These are phyloP conservation scores for Angophora floribunda DNA, from an alignment of 345 rosid genomes.

Conservation along the genomic window DNA sequence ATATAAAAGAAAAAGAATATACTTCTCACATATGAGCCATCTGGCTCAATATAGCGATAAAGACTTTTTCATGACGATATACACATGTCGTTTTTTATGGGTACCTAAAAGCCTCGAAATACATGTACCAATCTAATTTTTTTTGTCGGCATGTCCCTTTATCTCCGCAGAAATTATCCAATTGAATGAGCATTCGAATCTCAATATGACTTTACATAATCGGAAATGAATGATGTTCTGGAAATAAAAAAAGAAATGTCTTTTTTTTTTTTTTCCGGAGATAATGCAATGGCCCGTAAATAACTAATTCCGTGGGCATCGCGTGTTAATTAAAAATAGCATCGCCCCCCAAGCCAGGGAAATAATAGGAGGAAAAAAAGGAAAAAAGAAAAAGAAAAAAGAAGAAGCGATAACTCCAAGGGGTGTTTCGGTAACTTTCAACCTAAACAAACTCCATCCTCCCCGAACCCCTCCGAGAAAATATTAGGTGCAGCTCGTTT, in stretches of 20 bases:
- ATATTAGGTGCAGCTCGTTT: too few relatives aligned
- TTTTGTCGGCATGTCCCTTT: not conserved
- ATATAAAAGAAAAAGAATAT: not conserved
- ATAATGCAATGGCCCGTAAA: not conserved
- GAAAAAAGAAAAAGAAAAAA: too few relatives aligned
- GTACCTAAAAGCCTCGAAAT: not conserved
- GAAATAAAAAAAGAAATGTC: not conserved
- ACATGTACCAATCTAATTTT: not conserved
- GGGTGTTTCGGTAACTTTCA: not conserved
- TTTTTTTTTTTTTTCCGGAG: not conserved
- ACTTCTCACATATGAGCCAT: not conserved
- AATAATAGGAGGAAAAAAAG: fast-evolving
- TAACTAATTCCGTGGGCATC: not conserved
- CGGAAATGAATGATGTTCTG: too few relatives aligned
- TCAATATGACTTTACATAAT: too few relatives aligned
- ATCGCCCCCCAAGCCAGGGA: not conserved
- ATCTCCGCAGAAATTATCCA: fast-evolving
- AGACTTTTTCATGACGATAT: not conserved
- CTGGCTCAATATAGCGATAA: fast-evolving
- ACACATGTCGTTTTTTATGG: fast-evolving
- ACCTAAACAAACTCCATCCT: not conserved
- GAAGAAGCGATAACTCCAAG: not conserved
- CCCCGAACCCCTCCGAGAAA: too few relatives aligned
- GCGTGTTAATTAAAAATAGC: not conserved
- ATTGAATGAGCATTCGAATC: too few relatives aligned